Percentiles rank a stretch among this genome's conserved stretches.
Evolutionary conservation across 306 rosid genomes (phyloP).

Genomic region (Acacia melanoxylon): DNA sequence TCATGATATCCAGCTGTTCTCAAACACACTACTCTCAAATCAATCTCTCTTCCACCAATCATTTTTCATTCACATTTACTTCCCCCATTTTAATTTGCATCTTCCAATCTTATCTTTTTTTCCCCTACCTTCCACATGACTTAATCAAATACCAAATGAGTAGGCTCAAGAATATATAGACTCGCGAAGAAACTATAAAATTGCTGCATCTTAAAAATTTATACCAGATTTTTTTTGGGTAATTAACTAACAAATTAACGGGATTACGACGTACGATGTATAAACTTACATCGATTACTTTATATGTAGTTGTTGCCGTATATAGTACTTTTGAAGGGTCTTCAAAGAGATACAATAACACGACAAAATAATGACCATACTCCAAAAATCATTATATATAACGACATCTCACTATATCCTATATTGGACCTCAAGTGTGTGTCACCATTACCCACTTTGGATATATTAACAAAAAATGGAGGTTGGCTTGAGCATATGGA

Average conservation of each 20-base stretch:
- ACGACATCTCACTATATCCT: not conserved
- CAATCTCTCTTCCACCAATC: not conserved
- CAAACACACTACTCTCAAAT: constrained; percentile 16
- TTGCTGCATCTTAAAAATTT: not conserved
- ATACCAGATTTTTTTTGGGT: not conserved
- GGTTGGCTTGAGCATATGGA: no score
- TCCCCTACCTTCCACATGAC: not conserved
- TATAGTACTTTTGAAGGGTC: not conserved
- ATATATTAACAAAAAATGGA: no score
- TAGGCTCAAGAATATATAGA: not conserved
- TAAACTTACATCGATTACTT: not conserved
- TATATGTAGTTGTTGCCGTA: not conserved
- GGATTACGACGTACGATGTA: not conserved
- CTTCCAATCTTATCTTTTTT: not conserved
- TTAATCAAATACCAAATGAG: not conserved
- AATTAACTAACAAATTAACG: not conserved
- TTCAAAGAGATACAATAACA: not conserved
- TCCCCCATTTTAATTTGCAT: not conserved
- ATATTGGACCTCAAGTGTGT: not conserved
- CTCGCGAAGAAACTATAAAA: not conserved
- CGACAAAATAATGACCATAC: not conserved
- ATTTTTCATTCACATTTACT: not conserved
- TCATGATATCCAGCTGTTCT: constrained; percentile 57
- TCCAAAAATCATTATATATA: not conserved
- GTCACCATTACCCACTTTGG: not conserved